Evolutionary conservation across 2,329 filamentous ascomycete species (phyloP).

Genomic region (Ampelomyces quisqualis): DNA sequence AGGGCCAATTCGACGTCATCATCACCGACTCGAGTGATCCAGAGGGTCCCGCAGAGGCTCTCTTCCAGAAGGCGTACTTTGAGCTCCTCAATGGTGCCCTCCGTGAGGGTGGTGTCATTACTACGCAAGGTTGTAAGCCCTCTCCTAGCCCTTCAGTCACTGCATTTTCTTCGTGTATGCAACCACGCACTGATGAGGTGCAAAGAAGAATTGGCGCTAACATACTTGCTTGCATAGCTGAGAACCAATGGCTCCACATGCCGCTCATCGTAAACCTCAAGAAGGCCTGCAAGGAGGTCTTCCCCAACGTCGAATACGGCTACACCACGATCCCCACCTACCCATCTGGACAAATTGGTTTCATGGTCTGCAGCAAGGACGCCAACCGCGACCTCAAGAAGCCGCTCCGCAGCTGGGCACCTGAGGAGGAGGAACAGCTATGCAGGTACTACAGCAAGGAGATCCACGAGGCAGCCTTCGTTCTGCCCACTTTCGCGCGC

Average conservation of each 20-base stretch:
- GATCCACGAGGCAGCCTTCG: constrained; percentile 91
- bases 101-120: constrained; percentile 94
- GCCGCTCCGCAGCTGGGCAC: constrained; percentile 76
- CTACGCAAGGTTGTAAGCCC: constrained; percentile 99
- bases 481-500: constrained; percentile 90
- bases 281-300: constrained; percentile 93
- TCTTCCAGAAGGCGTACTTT: constrained; percentile 99
- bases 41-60: constrained; percentile 89
- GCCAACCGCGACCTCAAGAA: constrained; percentile 76
- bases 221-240: constrained; percentile 59
- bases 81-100: constrained; percentile 87
- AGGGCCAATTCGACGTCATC: constrained; percentile 98
- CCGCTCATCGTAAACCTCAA: constrained; percentile 91
- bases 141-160: constrained; percentile 48
- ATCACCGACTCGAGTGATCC: constrained; percentile 99
- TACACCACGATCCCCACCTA: constrained; percentile 99
- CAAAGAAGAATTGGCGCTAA: constrained; percentile 26
- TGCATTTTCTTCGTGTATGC: constrained; percentile 15
- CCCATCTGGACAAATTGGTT: constrained; percentile 97
- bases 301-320: constrained; percentile 96
- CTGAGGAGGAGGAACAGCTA: constrained; percentile 87
- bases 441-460: constrained; percentile 98
- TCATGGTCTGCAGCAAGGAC: constrained; percentile 99
- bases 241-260: constrained; percentile 99
- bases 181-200: constrained; percentile 18